Evolutionary conservation across 179 eudicot genomes (phyloP), one percentile per base, ranked within the genome.

Genomic region (Beta corolliflora): DNA sequence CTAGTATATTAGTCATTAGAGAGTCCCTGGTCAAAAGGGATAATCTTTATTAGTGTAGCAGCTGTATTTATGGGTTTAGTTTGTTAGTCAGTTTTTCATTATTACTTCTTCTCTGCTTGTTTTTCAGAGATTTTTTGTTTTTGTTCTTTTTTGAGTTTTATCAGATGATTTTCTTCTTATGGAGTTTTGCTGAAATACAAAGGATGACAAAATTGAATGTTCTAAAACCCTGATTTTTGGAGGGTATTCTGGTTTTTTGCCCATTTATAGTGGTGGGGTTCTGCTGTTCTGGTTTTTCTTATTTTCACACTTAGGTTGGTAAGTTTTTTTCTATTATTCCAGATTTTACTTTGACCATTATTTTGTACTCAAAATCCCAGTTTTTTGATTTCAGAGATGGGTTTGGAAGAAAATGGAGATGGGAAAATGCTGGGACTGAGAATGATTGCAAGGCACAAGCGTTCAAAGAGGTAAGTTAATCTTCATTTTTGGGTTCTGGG

Each of bases 391-490:
- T 10, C 53, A 80, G 88, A 83, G 58, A 91, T 93, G 98, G 91
- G 91, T 41, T 81, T 87, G 56, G 89, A 90, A 79, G 88, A 84
- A 44, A 77, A 78, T 82, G 89, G 80, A 82, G 88, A 81, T 77
- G 75, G 72, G 66, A 87, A 86, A 81, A 61, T 89, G 66, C 65
- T 81, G 79, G 88, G 83, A 53, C 45, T 86, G 10, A 88, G 80
- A 82, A 63, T 86, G 73, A 66, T 84, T 82, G 81, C 89, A 63
- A 80, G 75, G 64, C 97, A 92, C 87, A 86, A 85, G 79, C 91
- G 93, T 75, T 93, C 93, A 48, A 92, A 93, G 86, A 93, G 98
- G 97, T 93, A 80, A 73, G 3, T 6, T 65, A 23, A 45, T 75
- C 76, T 73, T 74, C 56, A 48, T 67, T 70, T 72, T 46, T 77